phyloP scores from a whole-genome alignment of 176 grass and related monocot genomes.

The Puya raimondii region DNA sequence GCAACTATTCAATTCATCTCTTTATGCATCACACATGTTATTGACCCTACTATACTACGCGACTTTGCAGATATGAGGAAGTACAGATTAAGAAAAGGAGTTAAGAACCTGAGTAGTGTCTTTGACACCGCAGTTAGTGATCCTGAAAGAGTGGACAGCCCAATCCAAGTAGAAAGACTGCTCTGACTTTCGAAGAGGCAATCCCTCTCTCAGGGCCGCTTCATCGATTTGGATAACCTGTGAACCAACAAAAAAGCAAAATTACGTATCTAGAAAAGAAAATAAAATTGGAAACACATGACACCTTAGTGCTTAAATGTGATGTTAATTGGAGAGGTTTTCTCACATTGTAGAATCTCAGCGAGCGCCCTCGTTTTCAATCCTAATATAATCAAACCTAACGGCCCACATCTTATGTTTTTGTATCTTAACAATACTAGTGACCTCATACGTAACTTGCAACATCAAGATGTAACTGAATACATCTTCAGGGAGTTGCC shows the following conservation, averaged over 20 bases:
- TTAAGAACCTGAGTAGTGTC: conserved; percentile 80
- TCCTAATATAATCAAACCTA: too few relatives aligned
- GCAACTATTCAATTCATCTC: too few relatives aligned
- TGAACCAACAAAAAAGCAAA: conserved; percentile 10
- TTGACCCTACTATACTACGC: too few relatives aligned
- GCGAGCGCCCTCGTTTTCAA: too few relatives aligned
- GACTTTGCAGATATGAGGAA: background rate
- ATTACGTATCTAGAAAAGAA: background rate
- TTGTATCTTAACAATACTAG: too few relatives aligned
- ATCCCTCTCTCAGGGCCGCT: conserved; percentile 80
- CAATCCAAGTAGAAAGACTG: conserved; percentile 90
- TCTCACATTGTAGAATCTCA: background rate
- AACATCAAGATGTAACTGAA: too few relatives aligned
- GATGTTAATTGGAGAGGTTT: background rate
- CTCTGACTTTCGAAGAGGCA: conserved; percentile 83
- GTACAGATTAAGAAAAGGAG: background rate
- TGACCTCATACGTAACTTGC: too few relatives aligned
- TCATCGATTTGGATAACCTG: conserved; percentile 98
- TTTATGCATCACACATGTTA: too few relatives aligned
- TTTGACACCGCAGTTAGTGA: conserved; percentile 74
- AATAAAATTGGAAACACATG: conserved; percentile 4
- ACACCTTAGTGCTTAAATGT: background rate
- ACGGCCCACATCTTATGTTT: too few relatives aligned
- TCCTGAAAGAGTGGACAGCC: conserved; percentile 96
- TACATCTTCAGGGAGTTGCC: too few relatives aligned